Evolutionary conservation across 805 yeast genomes (phyloP), one percentile per base, ranked within the genome.

Genomic region (Wickerhamiella occidentalis): DNA sequence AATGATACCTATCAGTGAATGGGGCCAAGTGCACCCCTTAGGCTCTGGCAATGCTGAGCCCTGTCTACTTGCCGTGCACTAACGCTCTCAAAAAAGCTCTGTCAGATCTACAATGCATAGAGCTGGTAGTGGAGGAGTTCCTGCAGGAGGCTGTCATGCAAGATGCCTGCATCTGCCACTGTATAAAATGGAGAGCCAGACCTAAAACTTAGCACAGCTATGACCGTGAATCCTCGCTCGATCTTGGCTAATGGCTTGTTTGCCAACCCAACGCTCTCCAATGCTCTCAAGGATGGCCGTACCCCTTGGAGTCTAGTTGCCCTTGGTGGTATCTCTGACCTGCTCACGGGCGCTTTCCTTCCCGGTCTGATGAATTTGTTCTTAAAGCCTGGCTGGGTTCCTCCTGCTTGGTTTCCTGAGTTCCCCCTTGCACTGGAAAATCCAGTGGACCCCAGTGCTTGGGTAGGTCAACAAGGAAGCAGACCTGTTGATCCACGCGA

Each of bases 311-410:
- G 38, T 17, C n/a, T 41, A 25, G 17, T 40, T 15, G 13, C 40
- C 4, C 30, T 45, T 23, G 40, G 33, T 21, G 47, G 47, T 25
- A 9, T 35, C 11, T 45, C 47, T 12, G 40, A 45, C 22, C 15
- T 45, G n/a, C n/a, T 54, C 45, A 11, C 53, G 44, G 17, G 47
- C 38, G 13, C 55, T 56, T 40, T 59, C 42, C 54, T 55, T 64
- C 64, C 58, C 69, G 64, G 56, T 55, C 63, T 56, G 53, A 51
- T 58, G 55, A 52, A 61, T 56, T 41, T 57, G 44, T 58, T 64
- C 40, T 57, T 58, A 19, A 36, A 23, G 4, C 51, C 45, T 26
- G 21, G 18, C 15, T 49, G 15, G 25, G 30, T 17, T 9, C 45
- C 46, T 41, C 45, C 33, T 8, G 15, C n/a, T 18, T 40, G 41